These are phyloP conservation scores for Zymoseptoria passerinii DNA, from an alignment of 2,329 filamentous ascomycete species.

Conservation along the genomic window DNA sequence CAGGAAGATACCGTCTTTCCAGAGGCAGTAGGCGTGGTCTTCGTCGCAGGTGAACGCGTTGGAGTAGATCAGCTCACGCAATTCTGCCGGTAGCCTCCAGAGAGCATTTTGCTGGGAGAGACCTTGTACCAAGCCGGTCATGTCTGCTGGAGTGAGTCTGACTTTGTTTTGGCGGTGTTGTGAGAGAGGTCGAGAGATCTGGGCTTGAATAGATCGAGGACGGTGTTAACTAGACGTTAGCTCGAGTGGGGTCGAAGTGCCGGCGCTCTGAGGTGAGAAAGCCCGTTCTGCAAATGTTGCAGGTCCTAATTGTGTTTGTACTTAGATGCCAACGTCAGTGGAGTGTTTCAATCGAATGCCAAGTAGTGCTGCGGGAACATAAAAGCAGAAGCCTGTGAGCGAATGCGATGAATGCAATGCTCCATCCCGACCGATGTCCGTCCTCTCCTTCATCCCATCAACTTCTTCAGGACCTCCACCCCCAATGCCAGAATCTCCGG, in stretches of 20 bases:
- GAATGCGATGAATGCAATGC: neutral
- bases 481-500: conserved; percentile 51
- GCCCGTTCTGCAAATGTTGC: no score
- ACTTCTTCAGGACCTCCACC: neutral
- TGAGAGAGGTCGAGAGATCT: neutral
- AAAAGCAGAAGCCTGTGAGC: no score
- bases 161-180: neutral
- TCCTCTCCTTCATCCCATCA: neutral
- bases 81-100: conserved; percentile 22
- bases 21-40: conserved; percentile 12
- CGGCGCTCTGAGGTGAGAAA: neutral
- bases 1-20: conserved; percentile 11
- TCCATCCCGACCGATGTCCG: neutral
- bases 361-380: neutral
- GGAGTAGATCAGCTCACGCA: conserved; percentile 27
- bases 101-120: neutral
- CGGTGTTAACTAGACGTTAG: neutral
- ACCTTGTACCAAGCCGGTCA: neutral
- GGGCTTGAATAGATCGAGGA: neutral
- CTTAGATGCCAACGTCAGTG: neutral
- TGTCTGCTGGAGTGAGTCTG: neutral
- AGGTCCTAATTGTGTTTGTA: no score
- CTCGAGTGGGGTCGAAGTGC: neutral
- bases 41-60: conserved; percentile 16
- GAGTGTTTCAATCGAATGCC: neutral